Conservation (phyloP, 345 rosid genomes). For the Hirschfeldia incana region DNA sequence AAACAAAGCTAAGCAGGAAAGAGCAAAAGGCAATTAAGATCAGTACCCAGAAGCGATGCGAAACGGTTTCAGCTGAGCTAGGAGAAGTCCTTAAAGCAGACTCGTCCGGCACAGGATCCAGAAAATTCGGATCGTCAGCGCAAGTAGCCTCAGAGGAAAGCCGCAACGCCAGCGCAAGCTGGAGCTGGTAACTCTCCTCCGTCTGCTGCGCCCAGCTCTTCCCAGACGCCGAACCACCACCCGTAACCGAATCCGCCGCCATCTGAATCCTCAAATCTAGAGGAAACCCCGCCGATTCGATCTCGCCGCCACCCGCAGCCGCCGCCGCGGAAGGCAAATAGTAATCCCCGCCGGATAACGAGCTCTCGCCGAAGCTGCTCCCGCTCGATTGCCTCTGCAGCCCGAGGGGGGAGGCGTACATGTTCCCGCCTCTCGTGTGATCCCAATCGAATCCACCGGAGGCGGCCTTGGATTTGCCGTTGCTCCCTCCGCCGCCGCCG, state of each 20-base stretch:
- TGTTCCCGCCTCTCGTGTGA: slow-evolving; percentile 43
- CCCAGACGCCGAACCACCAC: slow-evolving; percentile 56
- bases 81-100: slow-evolving; percentile 55
- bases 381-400: slow-evolving; percentile 96
- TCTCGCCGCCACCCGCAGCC: slow-evolving; percentile 57
- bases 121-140: slow-evolving; percentile 90
- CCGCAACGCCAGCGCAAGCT: slow-evolving; percentile 92
- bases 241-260: slow-evolving; percentile 39
- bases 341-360: slow-evolving; percentile 93
- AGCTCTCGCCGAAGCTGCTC: slow-evolving; percentile 95
- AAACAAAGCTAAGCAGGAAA: too few species aligned
- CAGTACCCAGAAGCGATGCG: slow-evolving; percentile 98
- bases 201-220: slow-evolving; percentile 99
- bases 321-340: slow-evolving; percentile 59
- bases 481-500: slow-evolving; percentile 25
- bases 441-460: slow-evolving; percentile 77
- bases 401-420: slow-evolving; percentile 56
- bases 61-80: slow-evolving; percentile 66
- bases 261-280: slow-evolving; percentile 51
- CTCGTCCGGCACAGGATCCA: slow-evolving; percentile 87
- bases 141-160: slow-evolving; percentile 91
- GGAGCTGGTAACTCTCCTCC: slow-evolving; percentile 99
- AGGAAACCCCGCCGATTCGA: slow-evolving; percentile 58
- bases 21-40: too few species aligned
- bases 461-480: slow-evolving; percentile 41